Percentiles rank a stretch among this genome's conserved stretches.
Conservation (phyloP, 495 filamentous ascomycete genomes). For the Hypoxylon lienhwacheense region DNA sequence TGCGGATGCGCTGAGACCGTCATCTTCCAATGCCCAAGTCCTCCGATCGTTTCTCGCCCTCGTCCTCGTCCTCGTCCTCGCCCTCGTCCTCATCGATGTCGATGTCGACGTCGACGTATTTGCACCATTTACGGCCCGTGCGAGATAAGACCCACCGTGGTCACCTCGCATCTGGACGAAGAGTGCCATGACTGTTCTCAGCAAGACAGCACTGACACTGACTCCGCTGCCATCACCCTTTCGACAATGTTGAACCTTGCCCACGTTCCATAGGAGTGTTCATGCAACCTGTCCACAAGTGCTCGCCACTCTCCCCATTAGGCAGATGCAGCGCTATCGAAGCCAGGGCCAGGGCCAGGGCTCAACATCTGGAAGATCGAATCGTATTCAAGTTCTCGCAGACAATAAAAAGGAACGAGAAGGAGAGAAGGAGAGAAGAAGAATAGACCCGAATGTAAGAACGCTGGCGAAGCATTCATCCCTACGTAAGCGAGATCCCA, state of each 20-base stretch:
- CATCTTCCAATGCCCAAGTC: constrained; percentile 25
- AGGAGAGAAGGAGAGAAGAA: not conserved
- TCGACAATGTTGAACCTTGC: not conserved
- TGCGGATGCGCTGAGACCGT: constrained; percentile 30
- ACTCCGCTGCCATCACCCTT: not conserved
- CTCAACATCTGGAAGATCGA: too few relatives aligned
- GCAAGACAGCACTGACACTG: not conserved
- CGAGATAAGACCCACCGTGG: not conserved
- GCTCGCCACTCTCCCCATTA: not conserved
- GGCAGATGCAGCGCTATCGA: too few relatives aligned
- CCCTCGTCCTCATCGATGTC: not conserved
- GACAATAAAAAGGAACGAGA: not conserved
- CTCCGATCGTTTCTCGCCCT: too few relatives aligned
- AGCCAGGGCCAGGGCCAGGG: too few relatives aligned
- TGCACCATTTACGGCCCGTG: not conserved
- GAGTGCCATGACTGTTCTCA: constrained; percentile 27
- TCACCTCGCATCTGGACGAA: constrained; percentile 23
- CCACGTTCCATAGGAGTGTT: not conserved
- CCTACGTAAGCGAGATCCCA: too few relatives aligned
- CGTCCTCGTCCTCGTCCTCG: not conserved
- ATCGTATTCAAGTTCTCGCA: too few relatives aligned
- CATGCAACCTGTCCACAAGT: not conserved
- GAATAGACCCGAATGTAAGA: too few relatives aligned
- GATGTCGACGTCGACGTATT: not conserved
- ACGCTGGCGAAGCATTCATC: too few relatives aligned